Base-by-base conservation (phyloP, 2,329 filamentous ascomycete species). In the Fusarium acutatum region DNA sequence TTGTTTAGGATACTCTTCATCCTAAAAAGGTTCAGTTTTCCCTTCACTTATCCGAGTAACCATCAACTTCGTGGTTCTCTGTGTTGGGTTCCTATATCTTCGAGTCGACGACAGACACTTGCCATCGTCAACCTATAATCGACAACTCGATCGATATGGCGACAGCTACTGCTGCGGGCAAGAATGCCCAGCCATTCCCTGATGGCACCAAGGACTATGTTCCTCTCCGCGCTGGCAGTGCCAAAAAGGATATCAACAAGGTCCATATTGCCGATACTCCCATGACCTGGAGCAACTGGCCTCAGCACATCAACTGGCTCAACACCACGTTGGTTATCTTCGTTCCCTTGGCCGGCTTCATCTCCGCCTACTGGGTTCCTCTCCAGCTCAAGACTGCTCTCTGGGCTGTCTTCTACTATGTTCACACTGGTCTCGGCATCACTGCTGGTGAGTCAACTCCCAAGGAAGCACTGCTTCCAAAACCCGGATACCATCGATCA, bases 221-320 rank as follows among this genome's bases (percentile, higher is more conserved):
- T 77, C 87, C 87, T 67, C 81, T 86, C 52, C 86, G 86, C 58
- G 47, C 44, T 54, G 49, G 64, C 26, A 49, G 37, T 24, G 3
- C 71, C 47, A 74, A 74, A 64, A 78, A 74, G 47, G 73, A 77
- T 61, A 69, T 70, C 35, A 73, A 70, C 71, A 86, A 84, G 80
- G 83, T 84, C 74, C 94, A 97, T 84, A 96, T 97, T 83, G 91
- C 94, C 74, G 94, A 97, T 74, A 89, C 90, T 72, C 92, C 93
- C 65, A 92, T 97, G 77, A 97, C 94, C 68, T 88, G 87, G 83
- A 86, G 87, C 79, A 97, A 97, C 86, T 96, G 94, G 93, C 91
- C 95, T 85, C 92, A 95, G 85, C 95, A 97, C 81, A 89, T 97
- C 86, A 95, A 97, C 88, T 97, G 95, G 94, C 88, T 97, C 75